phyloP scores from a whole-genome alignment of 2,329 filamentous ascomycete species.

The Chaetomium olivaceum region DNA sequence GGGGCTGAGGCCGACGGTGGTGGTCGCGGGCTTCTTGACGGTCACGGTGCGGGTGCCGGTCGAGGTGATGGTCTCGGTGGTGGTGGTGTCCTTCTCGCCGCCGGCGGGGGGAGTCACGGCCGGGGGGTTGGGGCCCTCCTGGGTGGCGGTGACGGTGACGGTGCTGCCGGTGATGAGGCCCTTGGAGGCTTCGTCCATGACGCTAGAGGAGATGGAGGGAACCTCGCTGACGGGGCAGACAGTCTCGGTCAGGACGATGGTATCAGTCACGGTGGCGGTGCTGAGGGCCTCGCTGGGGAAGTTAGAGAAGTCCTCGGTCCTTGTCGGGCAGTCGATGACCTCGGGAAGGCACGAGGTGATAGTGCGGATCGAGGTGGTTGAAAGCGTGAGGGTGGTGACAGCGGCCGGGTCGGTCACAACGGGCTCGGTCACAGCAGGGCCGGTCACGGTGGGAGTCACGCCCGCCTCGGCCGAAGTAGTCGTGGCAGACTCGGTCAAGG shows the following conservation, averaged over 20 bases:
- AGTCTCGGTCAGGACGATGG: conserved; percentile 42
- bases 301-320: conserved; percentile 34
- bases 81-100: conserved; percentile 28
- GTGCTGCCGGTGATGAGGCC: conserved; percentile 42
- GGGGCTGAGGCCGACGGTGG: conserved; percentile 20
- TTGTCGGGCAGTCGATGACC: conserved; percentile 45
- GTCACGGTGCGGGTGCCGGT: conserved; percentile 36
- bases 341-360: conserved; percentile 43
- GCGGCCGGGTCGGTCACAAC: conserved; percentile 30
- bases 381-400: conserved; percentile 26
- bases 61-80: conserved; percentile 33
- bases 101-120: conserved; percentile 5
- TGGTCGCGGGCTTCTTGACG: conserved; percentile 24
- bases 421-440: conserved; percentile 20
- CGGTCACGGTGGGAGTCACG: conserved; percentile 14
- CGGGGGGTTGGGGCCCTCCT: not conserved
- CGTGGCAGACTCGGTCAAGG: conserved; percentile 37
- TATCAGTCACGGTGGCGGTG: conserved; percentile 43
- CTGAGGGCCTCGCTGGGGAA: conserved; percentile 36
- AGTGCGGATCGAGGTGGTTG: conserved; percentile 35
- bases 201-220: conserved; percentile 42
- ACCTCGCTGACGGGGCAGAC: conserved; percentile 47
- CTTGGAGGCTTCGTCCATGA: conserved; percentile 37
- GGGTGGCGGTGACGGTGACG: conserved; percentile 36
- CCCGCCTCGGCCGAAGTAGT: not conserved